Percentiles rank a stretch among this genome's conserved stretches.
Conservation (phyloP, 352 stramenopile genomes). For the Phytophthora fragariae region DNA sequence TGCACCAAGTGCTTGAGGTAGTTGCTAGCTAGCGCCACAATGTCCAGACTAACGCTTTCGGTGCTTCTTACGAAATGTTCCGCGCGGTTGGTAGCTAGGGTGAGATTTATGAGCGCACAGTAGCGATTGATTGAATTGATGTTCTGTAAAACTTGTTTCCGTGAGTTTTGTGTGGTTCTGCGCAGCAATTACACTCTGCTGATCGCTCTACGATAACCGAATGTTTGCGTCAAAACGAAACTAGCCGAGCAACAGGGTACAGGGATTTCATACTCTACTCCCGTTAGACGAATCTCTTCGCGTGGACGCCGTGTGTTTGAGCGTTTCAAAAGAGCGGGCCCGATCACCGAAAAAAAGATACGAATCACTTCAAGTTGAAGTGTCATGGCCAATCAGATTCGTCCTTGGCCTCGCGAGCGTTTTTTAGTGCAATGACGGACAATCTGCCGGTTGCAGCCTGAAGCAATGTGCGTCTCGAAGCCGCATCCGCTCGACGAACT, state of each 20-base stretch:
- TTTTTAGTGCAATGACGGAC: not conserved
- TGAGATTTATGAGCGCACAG: not conserved
- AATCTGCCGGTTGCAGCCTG: not conserved
- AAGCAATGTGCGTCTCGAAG: too few species aligned
- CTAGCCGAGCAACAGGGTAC: too few species aligned
- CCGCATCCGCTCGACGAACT: too few species aligned
- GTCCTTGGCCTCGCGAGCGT: too few species aligned
- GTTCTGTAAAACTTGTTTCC: too few species aligned
- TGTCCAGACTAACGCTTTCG: not conserved
- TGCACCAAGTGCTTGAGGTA: not conserved
- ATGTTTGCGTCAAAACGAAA: too few species aligned
- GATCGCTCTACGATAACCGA: too few species aligned
- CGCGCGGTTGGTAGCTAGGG: not conserved
- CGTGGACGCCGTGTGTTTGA: too few species aligned
- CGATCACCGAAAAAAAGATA: constrained; percentile 21
- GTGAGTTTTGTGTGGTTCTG: not conserved
- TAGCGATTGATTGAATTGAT: constrained; percentile 1
- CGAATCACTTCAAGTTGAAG: constrained; percentile 20
- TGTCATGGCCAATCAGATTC: not conserved
- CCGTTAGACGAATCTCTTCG: too few species aligned
- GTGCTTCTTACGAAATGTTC: not conserved
- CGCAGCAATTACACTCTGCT: too few species aligned
- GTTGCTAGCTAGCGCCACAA: too few species aligned
- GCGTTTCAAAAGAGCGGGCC: not conserved
- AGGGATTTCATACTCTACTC: too few species aligned